Evolutionary conservation across 2,329 filamentous ascomycete genomes (phyloP).

Genomic region (Aureobasidium sp.): DNA sequence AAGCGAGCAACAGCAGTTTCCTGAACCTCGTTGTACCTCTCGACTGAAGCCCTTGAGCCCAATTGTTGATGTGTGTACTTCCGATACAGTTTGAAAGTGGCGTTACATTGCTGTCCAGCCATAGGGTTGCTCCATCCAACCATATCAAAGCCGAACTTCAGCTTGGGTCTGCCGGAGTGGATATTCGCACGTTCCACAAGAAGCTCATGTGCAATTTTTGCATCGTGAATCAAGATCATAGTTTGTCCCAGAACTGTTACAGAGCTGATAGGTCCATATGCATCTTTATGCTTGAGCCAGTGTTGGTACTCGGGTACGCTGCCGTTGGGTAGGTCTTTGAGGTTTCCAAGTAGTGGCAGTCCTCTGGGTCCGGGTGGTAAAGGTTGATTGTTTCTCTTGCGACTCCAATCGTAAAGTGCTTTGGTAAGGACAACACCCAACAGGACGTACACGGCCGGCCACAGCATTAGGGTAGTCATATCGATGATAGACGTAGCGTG

Average conservation of each 20-base stretch:
- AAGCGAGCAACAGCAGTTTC: slow-evolving; percentile 41
- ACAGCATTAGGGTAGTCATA: neutral
- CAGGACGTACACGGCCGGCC: neutral
- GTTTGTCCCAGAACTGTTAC: slow-evolving; percentile 37
- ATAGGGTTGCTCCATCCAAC: slow-evolving; percentile 34
- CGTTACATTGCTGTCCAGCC: slow-evolving; percentile 25
- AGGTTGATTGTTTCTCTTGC: neutral
- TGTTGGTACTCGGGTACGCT: slow-evolving; percentile 33
- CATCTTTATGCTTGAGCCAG: slow-evolving; percentile 37
- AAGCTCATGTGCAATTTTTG: slow-evolving; percentile 31
- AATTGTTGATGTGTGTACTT: slow-evolving; percentile 41
- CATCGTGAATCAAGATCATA: slow-evolving; percentile 37
- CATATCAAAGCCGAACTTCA: slow-evolving; percentile 21
- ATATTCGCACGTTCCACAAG: slow-evolving; percentile 32
- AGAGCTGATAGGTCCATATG: slow-evolving; percentile 28
- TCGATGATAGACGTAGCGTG: neutral
- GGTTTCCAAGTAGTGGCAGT: slow-evolving; percentile 22
- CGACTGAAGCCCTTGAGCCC: slow-evolving; percentile 35
- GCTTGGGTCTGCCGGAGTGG: slow-evolving; percentile 31
- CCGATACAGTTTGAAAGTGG: slow-evolving; percentile 32
- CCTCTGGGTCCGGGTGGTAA: slow-evolving; percentile 22
- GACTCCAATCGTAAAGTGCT: neutral
- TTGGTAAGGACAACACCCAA: neutral
- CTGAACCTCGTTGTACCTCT: slow-evolving; percentile 37
- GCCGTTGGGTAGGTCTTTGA: slow-evolving; percentile 19